Evolutionary conservation across 331 rosid species (phyloP), one percentile per base, ranked within the genome.

Genomic region (Dryas integrifolia): DNA sequence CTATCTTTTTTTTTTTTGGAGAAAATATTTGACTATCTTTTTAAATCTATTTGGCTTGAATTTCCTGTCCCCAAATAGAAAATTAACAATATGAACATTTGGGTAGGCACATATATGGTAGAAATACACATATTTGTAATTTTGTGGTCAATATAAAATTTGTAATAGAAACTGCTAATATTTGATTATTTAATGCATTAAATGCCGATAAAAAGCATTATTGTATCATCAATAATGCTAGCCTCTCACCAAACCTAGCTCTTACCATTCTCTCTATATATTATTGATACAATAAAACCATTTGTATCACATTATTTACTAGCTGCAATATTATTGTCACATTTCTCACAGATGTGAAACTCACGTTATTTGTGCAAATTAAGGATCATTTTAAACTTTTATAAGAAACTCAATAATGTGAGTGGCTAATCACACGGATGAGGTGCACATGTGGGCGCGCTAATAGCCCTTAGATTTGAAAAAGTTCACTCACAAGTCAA

Each of bases 21-120:
- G 24, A 21, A 21, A 21, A 30, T 30, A 30, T 65, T 53, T 47
- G n/a, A 30, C 57, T 7, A 18, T 4, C 30, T 5, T 58, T 44
- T 55, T 24, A 45, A 66, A 51, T 39, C 55, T 30, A 43, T 55
- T 4, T 18, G 60, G 53, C 24, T 24, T 18, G 13, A 43, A 35
- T 13, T 60, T 60, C 4, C 46, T 35, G 65, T 35, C 44, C 5
- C 45, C 65, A 60, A 35, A 38, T 38, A 56, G 18, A 41, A 62
- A 69, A 53, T 46, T 69, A 55, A 43, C 43, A 14, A 15, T 66
- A 50, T 50, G 59, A 14, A 39, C 67, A 35, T 38, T 38, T 60
- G 35, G 35, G 35, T 30, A 30, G 48, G 48, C 9, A 44, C 48
- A 6, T 44, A 9, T 44, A 9, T 44, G 48, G 9, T 44, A 44